A percentile compares a stretch with the other conserved stretches of the same genome.
phyloP scores from a whole-genome alignment of 2,329 filamentous ascomycete genomes.

The Aspergillus ibericus region DNA sequence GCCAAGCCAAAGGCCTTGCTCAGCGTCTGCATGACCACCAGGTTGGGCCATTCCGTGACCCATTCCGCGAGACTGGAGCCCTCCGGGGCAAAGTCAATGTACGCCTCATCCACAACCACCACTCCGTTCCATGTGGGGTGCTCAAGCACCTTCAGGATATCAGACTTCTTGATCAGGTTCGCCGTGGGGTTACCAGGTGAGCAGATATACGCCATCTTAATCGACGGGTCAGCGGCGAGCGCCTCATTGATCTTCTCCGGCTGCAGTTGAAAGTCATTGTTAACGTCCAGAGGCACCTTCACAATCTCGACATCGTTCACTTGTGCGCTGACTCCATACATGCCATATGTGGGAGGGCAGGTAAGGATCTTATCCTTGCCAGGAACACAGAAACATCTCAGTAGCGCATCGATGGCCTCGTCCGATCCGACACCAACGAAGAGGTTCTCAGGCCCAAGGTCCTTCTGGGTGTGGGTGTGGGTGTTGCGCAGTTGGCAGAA shows the following conservation, averaged over 20 bases:
- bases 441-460: slow-evolving; percentile 75
- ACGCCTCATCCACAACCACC: slow-evolving; percentile 91
- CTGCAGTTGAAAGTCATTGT: slow-evolving; percentile 73
- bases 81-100: slow-evolving; percentile 87
- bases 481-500: slow-evolving; percentile 85
- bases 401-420: slow-evolving; percentile 91
- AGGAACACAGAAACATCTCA: slow-evolving; percentile 89
- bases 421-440: slow-evolving; percentile 96
- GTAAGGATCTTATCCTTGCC: slow-evolving; percentile 87
- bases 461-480: slow-evolving; percentile 72
- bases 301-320: slow-evolving; percentile 89
- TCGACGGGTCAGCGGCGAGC: slow-evolving; percentile 62
- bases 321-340: slow-evolving; percentile 93
- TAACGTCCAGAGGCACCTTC: slow-evolving; percentile 75
- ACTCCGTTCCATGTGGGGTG: slow-evolving; percentile 95
- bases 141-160: slow-evolving; percentile 71
- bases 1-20: slow-evolving; percentile 96
- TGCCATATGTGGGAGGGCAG: slow-evolving; percentile 96
- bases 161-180: slow-evolving; percentile 70
- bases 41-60: slow-evolving; percentile 88
- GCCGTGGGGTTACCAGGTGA: slow-evolving; percentile 95
- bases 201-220: slow-evolving; percentile 92
- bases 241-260: slow-evolving; percentile 65
- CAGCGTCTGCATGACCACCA: slow-evolving; percentile 98
- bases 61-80: slow-evolving; percentile 83